Evolutionary conservation across 2,329 filamentous ascomycete species (phyloP), one percentile per base, ranked within the genome.

Genomic region (Epicoccum nigrum): DNA sequence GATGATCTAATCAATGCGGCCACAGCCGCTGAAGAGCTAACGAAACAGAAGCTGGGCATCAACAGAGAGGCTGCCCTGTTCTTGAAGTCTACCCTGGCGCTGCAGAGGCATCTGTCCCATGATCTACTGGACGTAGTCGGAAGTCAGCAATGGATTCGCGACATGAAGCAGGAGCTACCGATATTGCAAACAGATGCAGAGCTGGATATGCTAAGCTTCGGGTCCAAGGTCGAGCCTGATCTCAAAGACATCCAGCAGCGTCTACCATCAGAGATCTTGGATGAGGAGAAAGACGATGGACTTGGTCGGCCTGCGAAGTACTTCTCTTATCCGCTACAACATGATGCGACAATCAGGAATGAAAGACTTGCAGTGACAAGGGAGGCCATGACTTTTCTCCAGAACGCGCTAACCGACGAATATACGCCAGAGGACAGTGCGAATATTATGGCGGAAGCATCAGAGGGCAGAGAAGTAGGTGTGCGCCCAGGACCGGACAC

Each of bases 111-210:
- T 9, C 46, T 39, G 2, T 9, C 43, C 5, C 23, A 39, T 11
- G 45, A 51, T 1, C 1, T 13, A 25, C 7, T 37, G 8, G 27
- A 16, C 3, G 33, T 11, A 56, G 32, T 12, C 56, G 56, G 49
- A 38, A 17, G 49, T 58, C 34, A 63, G 47, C 55, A 46, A 46
- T 47, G 59, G 34, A 15, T 62, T 64, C 41, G 25, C 39, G 25
- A 62, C 13, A 44, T 77, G 30, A 81, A 77, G 54, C 50, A 77
- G 8, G 79, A 82, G 44, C 48, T 75, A 28, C 80, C 82, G 2
- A 42, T 83, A 0, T 65, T 83, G 6, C 45, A n/a, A 3, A 72
- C 68, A 3, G 78, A 81, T 55, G 68, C 77, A 53, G 74, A 79
- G 28, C 58, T 75, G 19, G 79, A 82, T 56, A 55, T 80, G 44